A percentile compares a stretch with the other conserved stretches of the same genome.
Evolutionary conservation across 768 basidiomycete species (phyloP).

Genomic region (Tricholoma sp.): DNA sequence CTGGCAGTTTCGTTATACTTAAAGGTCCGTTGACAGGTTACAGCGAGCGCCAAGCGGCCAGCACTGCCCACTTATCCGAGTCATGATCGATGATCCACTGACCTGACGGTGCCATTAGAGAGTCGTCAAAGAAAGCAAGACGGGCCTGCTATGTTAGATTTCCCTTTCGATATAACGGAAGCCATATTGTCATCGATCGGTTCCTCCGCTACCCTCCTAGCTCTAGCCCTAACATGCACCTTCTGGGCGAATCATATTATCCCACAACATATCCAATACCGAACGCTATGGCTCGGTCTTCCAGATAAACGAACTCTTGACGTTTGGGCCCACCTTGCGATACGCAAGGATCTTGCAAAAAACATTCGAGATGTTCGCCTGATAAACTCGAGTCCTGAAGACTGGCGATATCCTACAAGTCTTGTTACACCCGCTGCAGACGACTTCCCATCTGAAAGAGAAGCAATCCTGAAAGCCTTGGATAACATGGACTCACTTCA

Average conservation of each 20-base stretch:
- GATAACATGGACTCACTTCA: neutral
- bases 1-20: no score
- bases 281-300: neutral
- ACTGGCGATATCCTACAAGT: neutral
- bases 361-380: neutral
- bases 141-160: neutral
- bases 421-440: neutral
- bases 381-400: neutral
- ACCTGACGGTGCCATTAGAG: neutral
- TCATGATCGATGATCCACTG: no score
- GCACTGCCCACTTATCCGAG: no score
- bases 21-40: no score
- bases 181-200: neutral
- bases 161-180: neutral
- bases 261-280: slow-evolving; percentile 1
- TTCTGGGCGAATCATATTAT: neutral
- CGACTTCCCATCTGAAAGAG: neutral
- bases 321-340: neutral
- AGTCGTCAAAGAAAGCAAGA: neutral
- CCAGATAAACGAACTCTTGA: neutral
- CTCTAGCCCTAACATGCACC: neutral
- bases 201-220: neutral
- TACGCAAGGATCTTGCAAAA: slow-evolving; percentile 1
- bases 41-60: no score
- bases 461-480: neutral